phyloP scores from a whole-genome alignment of 176 grass and related monocot species.

The Otatea glauca region DNA sequence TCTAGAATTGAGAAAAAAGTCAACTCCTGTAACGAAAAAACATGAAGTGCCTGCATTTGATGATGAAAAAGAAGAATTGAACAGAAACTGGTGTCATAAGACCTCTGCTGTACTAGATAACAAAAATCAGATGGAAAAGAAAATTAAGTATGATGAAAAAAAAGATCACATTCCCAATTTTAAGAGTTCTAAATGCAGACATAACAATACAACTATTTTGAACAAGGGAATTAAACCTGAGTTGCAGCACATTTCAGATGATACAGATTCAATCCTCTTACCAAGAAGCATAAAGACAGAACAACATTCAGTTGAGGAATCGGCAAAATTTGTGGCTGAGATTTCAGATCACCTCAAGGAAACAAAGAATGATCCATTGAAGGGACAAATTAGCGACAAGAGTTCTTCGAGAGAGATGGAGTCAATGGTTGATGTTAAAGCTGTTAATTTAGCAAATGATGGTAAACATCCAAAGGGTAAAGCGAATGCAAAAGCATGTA shows the following conservation, averaged over 20 bases:
- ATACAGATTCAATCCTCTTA: conserved; percentile 33
- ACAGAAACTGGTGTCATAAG: not conserved
- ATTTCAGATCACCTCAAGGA: conserved; percentile 42
- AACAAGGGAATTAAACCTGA: conserved; percentile 45
- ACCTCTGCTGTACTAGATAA: conserved; percentile 35
- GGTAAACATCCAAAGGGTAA: conserved; percentile 26
- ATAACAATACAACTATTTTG: conserved; percentile 29
- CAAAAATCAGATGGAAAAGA: conserved; percentile 39
- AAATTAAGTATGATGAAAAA: conserved; percentile 45
- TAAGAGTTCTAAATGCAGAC: conserved; percentile 39
- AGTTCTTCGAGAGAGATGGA: conserved; percentile 30
- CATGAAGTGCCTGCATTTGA: conserved; percentile 26
- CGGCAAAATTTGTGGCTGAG: conserved; percentile 16
- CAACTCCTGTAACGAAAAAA: conserved; percentile 37
- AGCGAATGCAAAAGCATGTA: conserved; percentile 40
- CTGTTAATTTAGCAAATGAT: conserved; percentile 31
- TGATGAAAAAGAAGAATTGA: conserved; percentile 31
- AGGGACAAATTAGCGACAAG: conserved; percentile 20
- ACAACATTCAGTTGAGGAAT: conserved; percentile 33
- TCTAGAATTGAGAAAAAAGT: conserved; percentile 51
- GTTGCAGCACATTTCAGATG: conserved; percentile 42
- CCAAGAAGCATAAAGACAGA: conserved; percentile 39
- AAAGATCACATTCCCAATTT: conserved; percentile 24
- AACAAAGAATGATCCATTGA: conserved; percentile 41
- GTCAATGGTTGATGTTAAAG: conserved; percentile 35